Conservation (phyloP, 148 eudicot species). For the Rhododendron kiyosumense region DNA sequence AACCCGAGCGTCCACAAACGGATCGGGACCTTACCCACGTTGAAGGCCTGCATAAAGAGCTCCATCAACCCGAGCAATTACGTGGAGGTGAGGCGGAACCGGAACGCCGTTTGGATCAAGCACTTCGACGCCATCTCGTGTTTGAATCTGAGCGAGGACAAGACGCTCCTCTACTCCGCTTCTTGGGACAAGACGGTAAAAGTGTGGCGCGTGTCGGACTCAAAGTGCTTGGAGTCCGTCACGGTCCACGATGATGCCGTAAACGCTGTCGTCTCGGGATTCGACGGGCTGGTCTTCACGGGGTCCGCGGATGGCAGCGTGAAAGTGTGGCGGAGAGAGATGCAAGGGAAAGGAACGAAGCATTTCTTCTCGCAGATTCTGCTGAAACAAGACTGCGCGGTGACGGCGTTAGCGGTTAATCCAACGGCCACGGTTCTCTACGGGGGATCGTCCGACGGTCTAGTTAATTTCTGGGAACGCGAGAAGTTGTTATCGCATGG, state of each 20-base stretch:
- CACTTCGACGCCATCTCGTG: conserved; percentile 69
- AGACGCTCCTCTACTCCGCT: conserved; percentile 44
- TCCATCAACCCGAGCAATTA: conserved; percentile 60
- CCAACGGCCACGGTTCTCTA: conserved; percentile 35
- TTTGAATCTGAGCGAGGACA: conserved; percentile 58
- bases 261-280: conserved; percentile 60
- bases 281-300: conserved; percentile 58
- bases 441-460: conserved; percentile 65
- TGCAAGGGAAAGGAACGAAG: conserved; percentile 67
- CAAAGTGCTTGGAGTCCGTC: conserved; percentile 65
- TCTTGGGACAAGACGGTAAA: conserved; percentile 70
- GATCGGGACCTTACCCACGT: conserved; percentile 59
- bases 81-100: conserved; percentile 36
- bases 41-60: conserved; percentile 49
- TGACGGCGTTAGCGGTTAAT: conserved; percentile 57
- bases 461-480: conserved; percentile 52
- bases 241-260: conserved; percentile 70
- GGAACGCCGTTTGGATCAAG: conserved; percentile 46
- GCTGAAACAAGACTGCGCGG: conserved; percentile 65
- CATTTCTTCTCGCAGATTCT: conserved; percentile 58
- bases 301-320: conserved; percentile 75
- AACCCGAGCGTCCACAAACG: conserved; percentile 51
- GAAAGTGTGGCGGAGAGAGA: conserved; percentile 64
- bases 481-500: conserved; percentile 25
- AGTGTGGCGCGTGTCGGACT: conserved; percentile 56